Base-by-base conservation (phyloP, 768 basidiomycete species). In the Paxillus involutus region DNA sequence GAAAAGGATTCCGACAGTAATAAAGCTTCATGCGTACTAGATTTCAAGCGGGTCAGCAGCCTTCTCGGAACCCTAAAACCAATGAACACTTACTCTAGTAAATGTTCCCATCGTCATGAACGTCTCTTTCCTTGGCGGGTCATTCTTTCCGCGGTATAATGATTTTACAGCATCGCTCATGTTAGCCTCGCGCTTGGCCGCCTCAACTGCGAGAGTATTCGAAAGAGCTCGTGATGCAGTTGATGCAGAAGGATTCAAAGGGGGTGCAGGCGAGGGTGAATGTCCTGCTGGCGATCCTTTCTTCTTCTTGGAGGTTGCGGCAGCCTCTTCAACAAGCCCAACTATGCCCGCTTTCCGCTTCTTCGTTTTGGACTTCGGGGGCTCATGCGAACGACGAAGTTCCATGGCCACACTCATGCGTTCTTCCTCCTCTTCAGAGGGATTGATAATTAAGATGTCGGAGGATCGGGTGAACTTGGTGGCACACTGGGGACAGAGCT, bases 51-150 rank as follows among this genome's bases (percentile, higher is more conserved):
- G 12, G 11, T 67, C n/a, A 65, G 42, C 39, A 44, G 19, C 16
- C 21, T 2, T 7, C 16, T n/a, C 2, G 9, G 3, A n/a, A 14
- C 12, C 42, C 2, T 9, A 49, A 16, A 17, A 43, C 7, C 11
- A 2, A 33, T 9, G 12, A 17, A 1, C 13, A 76, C 93, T 71
- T 65, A 94, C 93, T 73, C 94, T 82, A 9, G 89, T 95, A 61
- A 95, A 97, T 12, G 94, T 96, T 16, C 86, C 85, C 81, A 87
- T 89, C 1, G 93, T 95, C 81, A 92, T 92, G 62, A 94, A 95
- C 6, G 91, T 94, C 73, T 89, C 89, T 66, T 93, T 91, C 66
- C 75, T 78, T 47, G 78, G 72, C 14, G 76, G 78, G 19, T 82
- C 80, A 53, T 84, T 82, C 11, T 75, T 69, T 40, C 72, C 79